Evolutionary conservation across 2,329 filamentous ascomycete species (phyloP), one percentile per base, ranked within the genome.

Genomic region (Metarhizium robertsii): DNA sequence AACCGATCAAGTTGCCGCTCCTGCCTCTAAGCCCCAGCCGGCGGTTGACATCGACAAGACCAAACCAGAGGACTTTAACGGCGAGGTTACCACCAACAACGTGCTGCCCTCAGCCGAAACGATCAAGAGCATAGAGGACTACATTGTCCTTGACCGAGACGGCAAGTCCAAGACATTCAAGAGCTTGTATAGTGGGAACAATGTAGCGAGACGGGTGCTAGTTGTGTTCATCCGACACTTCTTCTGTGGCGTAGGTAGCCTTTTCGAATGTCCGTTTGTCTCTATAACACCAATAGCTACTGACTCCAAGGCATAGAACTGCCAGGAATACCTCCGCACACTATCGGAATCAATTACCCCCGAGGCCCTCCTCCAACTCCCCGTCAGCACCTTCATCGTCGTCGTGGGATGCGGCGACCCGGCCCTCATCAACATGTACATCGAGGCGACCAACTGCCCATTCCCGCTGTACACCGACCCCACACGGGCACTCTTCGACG

Each of bases 401-500:
- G 78, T 92, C 53, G 75, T 92, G 58, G 88, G 88, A 50, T 91
- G 87, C 68, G 88, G 88, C 54, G 77, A 84, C 53, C 84, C 84
- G 0, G 74, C 75, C 25, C 73, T 91, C 34, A 90, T 92, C 62
- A 73, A 81, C 57, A 79, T 80, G 71, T 91, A 92, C 71, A 73
- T 75, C 18, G 66, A 76, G 25, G 76, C 80, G 54, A 87, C 87
- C 0, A 67, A 67, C n/a, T 89, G 85, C 62, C 77, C 79, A 1
- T 92, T 85, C 71, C 83, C 85, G n/a, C 79, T 92, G 56, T 92
- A 88, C 72, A 81, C 86, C n/a, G 88, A 92, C 65, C 87, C 87
- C 0, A 83, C 80, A 2, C 75, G 80, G 36, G 77, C 77, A 38
- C 75, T 92, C 6, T 90, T 90, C 71, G 71, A 79, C 43, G 73